Percentiles rank a stretch among this genome's conserved stretches.
Conservation (phyloP, 352 stramenopile genomes). For the Globisporangium paroecandrum region DNA sequence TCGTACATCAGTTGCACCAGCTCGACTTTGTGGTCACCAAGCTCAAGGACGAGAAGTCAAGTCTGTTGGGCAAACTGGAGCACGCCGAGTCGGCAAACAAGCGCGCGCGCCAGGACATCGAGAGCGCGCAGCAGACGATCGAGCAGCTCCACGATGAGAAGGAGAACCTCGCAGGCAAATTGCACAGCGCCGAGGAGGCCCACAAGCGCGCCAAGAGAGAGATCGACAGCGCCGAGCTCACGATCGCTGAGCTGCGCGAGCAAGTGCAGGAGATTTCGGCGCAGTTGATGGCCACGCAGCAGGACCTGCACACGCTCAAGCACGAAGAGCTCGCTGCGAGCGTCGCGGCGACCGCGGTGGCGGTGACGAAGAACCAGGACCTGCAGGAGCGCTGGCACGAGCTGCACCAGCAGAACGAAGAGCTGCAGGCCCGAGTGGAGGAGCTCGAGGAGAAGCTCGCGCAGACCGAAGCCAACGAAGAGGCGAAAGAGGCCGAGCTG, state of each 20-base stretch:
- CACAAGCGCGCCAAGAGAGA: slow-evolving; percentile 28
- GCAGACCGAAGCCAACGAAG: slow-evolving; percentile 30
- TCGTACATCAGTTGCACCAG: slow-evolving; percentile 39
- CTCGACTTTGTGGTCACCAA: slow-evolving; percentile 43
- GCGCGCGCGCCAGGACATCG: slow-evolving; percentile 28
- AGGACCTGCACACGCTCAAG: slow-evolving; percentile 39
- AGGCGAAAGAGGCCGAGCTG: slow-evolving; percentile 43
- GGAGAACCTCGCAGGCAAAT: slow-evolving; percentile 23
- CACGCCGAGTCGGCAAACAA: slow-evolving; percentile 40
- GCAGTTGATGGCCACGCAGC: slow-evolving; percentile 45
- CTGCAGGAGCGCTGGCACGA: slow-evolving; percentile 54
- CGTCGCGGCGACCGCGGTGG: slow-evolving; percentile 38
- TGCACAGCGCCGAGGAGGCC: slow-evolving; percentile 27
- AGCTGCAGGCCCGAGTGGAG: slow-evolving; percentile 56
- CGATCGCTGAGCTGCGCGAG: slow-evolving; percentile 44
- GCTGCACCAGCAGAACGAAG: slow-evolving; percentile 46
- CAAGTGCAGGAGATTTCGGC: slow-evolving; percentile 59
- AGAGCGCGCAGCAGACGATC: slow-evolving; percentile 30
- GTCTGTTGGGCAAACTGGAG: slow-evolving; percentile 38
- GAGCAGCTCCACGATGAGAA: slow-evolving; percentile 31
- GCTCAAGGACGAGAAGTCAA: slow-evolving; percentile 49
- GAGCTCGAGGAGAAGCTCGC: slow-evolving; percentile 49
- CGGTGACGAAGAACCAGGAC: slow-evolving; percentile 51
- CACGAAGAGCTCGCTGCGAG: slow-evolving; percentile 48
- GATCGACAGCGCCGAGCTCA: slow-evolving; percentile 27